Evolutionary conservation across 2,329 filamentous ascomycete species (phyloP), one percentile per base, ranked within the genome.

Genomic region (Pseudogymnoascus verrucosus): DNA sequence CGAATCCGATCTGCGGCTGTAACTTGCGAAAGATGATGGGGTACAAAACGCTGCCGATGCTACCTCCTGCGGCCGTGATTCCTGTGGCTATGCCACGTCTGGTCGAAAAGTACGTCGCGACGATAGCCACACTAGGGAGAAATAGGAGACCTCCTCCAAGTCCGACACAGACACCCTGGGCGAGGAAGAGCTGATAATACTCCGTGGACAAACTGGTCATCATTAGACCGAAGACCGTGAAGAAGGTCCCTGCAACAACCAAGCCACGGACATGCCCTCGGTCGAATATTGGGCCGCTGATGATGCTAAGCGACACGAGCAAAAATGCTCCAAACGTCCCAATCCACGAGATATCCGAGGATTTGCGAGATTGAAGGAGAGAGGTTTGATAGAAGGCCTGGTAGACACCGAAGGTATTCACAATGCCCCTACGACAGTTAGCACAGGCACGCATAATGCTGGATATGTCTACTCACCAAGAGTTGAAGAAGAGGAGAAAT

Each of bases 241-340:
- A 70, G 62, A 86, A 73, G 0, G 78, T 80, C 14, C 84, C 84
- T 10, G 71, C 70, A 1, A 84, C 36, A 1, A 87, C 70, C 0
- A 89, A 74, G 57, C 75, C 79, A 26, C 81, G 79, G 0, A 87
- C 84, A 0, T 88, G 87, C 64, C 84, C 82, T 63, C 77, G 82
- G 69, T 90, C 88, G 68, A 82, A 89, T 0, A 87, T 60, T 51
- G 82, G 83, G 0, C 88, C 88, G 19, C 86, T 80, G 7, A 89
- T 68, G 0, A 85, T 84, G 0, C 86, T 85, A 67, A 80, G 69
- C 14, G 73, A 69, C 51, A 75, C 72, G 77, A 88, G 79, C 69
- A 84, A 78, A 68, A 81, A 83, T n/a, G 80, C 74, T 65, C 85
- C 80, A 5, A 86, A 71, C 0, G 82, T 83, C 0, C 82, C 78